These are phyloP conservation scores for Cordyceps fumosorosea DNA, from an alignment of 2,329 filamentous ascomycete species.

Conservation along the genomic window DNA sequence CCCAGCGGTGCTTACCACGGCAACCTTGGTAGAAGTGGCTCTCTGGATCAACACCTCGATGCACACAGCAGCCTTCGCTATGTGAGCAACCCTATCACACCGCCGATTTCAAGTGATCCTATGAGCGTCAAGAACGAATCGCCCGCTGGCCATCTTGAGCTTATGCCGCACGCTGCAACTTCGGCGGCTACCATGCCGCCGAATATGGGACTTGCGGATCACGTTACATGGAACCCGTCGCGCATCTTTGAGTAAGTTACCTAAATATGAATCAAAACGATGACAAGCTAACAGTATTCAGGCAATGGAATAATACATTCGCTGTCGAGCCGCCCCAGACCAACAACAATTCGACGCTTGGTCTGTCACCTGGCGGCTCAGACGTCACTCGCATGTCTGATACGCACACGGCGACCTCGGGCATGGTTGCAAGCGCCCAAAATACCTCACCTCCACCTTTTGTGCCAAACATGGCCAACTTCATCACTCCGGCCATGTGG, in stretches of 20 bases:
- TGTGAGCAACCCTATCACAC: conserved; percentile 65
- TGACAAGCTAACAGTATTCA: conserved; percentile 28
- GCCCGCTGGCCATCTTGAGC: conserved; percentile 61
- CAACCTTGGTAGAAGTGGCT: conserved; percentile 37
- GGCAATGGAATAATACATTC: conserved; percentile 94
- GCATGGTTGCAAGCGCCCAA: conserved; percentile 41
- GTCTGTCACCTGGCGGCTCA: conserved; percentile 46
- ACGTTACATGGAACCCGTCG: conserved; percentile 73
- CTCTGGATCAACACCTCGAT: conserved; percentile 50
- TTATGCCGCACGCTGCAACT: conserved; percentile 56
- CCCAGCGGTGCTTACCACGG: conserved; percentile 43
- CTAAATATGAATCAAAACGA: not conserved
- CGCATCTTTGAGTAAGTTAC: conserved; percentile 74
- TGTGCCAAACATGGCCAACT: conserved; percentile 44
- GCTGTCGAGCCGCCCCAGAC: conserved; percentile 48
- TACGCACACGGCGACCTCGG: conserved; percentile 35
- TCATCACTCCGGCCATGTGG: conserved; percentile 68
- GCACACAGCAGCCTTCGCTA: conserved; percentile 53
- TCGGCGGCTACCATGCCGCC: conserved; percentile 46
- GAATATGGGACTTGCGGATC: conserved; percentile 55
- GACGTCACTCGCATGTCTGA: conserved; percentile 49
- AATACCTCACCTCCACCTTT: conserved; percentile 40
- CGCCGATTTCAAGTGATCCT: conserved; percentile 68
- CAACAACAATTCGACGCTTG: conserved; percentile 40
- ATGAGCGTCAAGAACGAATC: conserved; percentile 73